These are phyloP conservation scores for Cercospora canescens DNA, from an alignment of 2,329 filamentous ascomycete species.

Conservation along the genomic window DNA sequence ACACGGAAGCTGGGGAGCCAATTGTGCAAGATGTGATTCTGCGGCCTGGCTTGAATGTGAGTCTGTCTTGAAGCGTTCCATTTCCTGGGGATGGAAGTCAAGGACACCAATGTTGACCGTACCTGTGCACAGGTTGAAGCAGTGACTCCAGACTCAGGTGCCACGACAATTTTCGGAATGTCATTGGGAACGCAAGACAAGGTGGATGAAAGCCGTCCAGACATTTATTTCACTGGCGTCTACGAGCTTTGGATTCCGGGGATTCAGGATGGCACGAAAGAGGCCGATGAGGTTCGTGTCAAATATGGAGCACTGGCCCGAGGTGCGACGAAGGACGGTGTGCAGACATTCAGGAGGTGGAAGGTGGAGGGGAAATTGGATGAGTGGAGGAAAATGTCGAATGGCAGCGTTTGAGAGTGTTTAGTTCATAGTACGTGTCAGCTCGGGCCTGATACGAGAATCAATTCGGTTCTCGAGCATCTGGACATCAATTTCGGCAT, in stretches of 20 bases:
- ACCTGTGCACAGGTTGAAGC: not conserved
- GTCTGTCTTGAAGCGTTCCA: not conserved
- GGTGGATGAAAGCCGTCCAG: not conserved
- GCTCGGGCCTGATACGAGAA: too few species aligned
- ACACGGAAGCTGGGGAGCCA: not conserved
- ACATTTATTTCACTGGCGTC: not conserved
- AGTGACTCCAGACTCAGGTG: not conserved
- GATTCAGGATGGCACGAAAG: not conserved
- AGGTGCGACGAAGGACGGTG: not conserved
- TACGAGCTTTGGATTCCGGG: not conserved
- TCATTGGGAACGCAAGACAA: not conserved
- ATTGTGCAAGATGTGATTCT: not conserved
- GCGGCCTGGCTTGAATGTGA: not conserved
- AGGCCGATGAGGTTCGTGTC: not conserved
- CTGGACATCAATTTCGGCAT: too few species aligned
- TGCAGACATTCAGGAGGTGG: not conserved
- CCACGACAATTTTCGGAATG: not conserved
- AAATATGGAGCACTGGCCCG: not conserved
- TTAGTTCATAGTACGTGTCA: not conserved
- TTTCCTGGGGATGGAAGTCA: not conserved
- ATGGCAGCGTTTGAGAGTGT: not conserved
- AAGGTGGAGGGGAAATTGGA: not conserved
- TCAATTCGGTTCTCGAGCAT: too few species aligned
- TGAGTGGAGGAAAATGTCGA: not conserved
- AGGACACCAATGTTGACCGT: not conserved